phyloP scores from a whole-genome alignment of 2,329 filamentous ascomycete species.

The Boeremia exigua region DNA sequence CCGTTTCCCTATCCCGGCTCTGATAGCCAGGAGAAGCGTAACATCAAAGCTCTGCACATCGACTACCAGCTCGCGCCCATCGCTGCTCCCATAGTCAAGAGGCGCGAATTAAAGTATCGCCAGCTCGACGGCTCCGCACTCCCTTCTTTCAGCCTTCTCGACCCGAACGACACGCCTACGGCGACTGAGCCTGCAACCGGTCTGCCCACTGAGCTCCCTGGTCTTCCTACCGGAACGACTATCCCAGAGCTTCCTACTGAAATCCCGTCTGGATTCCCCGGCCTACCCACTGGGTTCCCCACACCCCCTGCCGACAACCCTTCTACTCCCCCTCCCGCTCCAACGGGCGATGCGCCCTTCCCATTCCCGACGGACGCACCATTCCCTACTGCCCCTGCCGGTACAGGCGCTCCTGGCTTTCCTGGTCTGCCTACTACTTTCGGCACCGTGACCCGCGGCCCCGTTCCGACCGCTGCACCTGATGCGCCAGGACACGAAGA shows the following conservation, averaged over 20 bases:
- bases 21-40: conserved; percentile 5
- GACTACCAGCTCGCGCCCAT: conserved; percentile 26
- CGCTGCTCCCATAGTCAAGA: neutral
- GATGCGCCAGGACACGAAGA: conserved; percentile 3
- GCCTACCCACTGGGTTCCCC: neutral
- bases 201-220: neutral
- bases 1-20: neutral
- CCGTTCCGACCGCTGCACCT: conserved; percentile 17
- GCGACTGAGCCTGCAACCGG: conserved; percentile 3
- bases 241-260: conserved; percentile 2
- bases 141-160: conserved; percentile 20
- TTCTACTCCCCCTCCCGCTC: neutral
- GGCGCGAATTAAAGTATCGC: conserved; percentile 5
- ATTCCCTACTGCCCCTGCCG: conserved; percentile 5
- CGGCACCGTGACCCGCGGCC: conserved; percentile 21
- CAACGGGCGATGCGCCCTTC: neutral
- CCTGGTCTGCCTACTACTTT: conserved; percentile 9
- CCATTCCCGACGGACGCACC: conserved; percentile 10
- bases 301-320: neutral
- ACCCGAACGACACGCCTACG: conserved; percentile 6
- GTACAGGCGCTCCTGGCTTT: conserved; percentile 10
- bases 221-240: neutral
- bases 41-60: conserved; percentile 13
- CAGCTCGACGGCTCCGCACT: conserved; percentile 13
- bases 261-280: neutral